phyloP scores from a whole-genome alignment of 2,329 filamentous ascomycete genomes.

The Akanthomyces dipterigenus region DNA sequence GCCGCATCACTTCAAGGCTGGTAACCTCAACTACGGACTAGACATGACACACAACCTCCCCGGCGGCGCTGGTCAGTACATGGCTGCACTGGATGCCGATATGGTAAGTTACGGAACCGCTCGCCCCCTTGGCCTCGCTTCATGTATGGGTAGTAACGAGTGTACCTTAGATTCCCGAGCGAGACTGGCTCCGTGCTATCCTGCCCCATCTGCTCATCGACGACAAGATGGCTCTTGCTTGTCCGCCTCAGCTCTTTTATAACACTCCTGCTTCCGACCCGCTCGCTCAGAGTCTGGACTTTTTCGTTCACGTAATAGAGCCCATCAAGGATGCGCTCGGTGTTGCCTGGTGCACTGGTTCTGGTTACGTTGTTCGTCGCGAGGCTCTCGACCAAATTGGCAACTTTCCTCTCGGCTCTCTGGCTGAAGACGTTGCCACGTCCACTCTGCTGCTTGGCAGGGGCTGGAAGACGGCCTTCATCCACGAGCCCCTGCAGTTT shows the following conservation, averaged over 20 bases:
- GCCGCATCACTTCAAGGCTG: conserved; percentile 55
- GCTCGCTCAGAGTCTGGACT: conserved; percentile 50
- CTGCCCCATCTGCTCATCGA: conserved; percentile 55
- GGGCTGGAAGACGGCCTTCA: conserved; percentile 56
- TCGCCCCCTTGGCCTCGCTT: not conserved
- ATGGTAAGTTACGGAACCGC: conserved; percentile 38
- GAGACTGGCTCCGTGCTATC: conserved; percentile 51
- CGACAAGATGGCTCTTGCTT: conserved; percentile 51
- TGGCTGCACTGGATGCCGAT: conserved; percentile 60
- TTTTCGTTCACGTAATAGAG: conserved; percentile 49
- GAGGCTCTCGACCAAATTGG: conserved; percentile 54
- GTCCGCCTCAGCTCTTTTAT: conserved; percentile 57
- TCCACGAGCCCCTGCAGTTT: conserved; percentile 54
- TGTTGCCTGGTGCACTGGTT: conserved; percentile 59
- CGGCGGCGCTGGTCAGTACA: conserved; percentile 49
- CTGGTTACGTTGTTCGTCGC: conserved; percentile 54
- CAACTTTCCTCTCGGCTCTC: conserved; percentile 52
- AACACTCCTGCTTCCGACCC: conserved; percentile 54
- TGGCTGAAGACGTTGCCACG: conserved; percentile 55
- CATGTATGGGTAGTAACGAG: not conserved
- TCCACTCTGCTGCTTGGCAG: conserved; percentile 51
- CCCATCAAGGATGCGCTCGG: conserved; percentile 44
- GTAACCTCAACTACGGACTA: conserved; percentile 56
- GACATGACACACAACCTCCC: conserved; percentile 43
- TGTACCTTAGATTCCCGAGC: conserved; percentile 49